These are phyloP conservation scores for Dothidotthia symphoricarpi DNA, from an alignment of 2,329 filamentous ascomycete species.

Conservation along the genomic window DNA sequence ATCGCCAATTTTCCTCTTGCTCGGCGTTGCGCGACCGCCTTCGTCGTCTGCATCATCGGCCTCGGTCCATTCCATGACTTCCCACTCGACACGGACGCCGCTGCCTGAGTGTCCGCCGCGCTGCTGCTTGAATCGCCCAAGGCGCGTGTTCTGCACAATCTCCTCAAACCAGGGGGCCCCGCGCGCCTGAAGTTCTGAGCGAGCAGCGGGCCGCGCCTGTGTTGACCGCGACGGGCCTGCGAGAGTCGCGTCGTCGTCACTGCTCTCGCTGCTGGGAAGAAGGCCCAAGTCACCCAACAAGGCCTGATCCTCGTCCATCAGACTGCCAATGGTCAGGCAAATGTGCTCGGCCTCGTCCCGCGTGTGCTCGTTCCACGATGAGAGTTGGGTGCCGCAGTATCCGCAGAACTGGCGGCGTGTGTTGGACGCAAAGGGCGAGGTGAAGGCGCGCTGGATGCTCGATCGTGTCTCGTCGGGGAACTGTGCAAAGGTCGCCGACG, in stretches of 20 bases:
- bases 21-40: conserved; percentile 15
- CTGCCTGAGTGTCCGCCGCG: conserved; percentile 64
- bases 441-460: conserved; percentile 48
- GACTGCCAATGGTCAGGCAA: conserved; percentile 75
- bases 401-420: conserved; percentile 81
- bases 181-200: conserved; percentile 32
- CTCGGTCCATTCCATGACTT: conserved; percentile 67
- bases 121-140: conserved; percentile 66
- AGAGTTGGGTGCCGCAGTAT: conserved; percentile 83
- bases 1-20: conserved; percentile 39
- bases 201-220: conserved; percentile 12
- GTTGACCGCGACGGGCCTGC: conserved; percentile 13
- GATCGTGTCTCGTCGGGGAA: conserved; percentile 68
- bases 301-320: conserved; percentile 68
- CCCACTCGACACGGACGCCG: conserved; percentile 71
- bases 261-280: conserved; percentile 51
- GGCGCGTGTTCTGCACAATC: conserved; percentile 70
- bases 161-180: conserved; percentile 84
- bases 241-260: conserved; percentile 25
- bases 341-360: conserved; percentile 72
- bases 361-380: conserved; percentile 77
- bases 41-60: conserved; percentile 42
- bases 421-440: conserved; percentile 47
- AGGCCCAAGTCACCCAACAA: conserved; percentile 72
- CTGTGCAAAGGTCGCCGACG: conserved; percentile 70